Conservation (phyloP, 2,329 filamentous ascomycete genomes). For the Talaromyces sp. region DNA sequence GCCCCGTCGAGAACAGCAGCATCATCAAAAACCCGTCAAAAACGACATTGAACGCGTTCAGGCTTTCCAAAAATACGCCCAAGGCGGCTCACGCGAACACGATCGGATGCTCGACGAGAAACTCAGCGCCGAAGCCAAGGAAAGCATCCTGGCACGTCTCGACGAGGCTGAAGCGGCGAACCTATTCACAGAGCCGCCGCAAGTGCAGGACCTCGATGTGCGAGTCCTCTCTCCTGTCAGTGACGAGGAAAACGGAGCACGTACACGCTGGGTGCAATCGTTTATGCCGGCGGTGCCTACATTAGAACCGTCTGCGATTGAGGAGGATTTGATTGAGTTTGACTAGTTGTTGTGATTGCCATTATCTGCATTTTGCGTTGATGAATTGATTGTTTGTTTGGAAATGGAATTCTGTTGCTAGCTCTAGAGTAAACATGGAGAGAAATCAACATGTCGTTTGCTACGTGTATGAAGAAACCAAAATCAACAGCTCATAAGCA, state of each 20-base stretch:
- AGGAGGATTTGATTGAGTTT: background rate
- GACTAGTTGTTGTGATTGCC: background rate
- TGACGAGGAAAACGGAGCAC: background rate
- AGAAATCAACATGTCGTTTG: background rate
- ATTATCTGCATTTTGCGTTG: too few species aligned
- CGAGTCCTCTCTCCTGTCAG: background rate
- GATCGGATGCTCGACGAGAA: conserved; percentile 19
- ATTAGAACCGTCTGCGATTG: background rate
- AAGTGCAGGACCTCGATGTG: background rate
- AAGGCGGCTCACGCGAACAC: conserved; percentile 23
- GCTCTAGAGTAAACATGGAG: background rate
- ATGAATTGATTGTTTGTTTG: background rate
- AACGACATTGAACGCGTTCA: background rate
- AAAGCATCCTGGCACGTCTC: conserved; percentile 12
- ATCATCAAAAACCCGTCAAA: background rate
- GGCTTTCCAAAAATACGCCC: conserved; percentile 23
- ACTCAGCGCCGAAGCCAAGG: conserved; percentile 8
- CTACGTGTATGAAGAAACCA: background rate
- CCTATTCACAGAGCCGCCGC: conserved; percentile 13
- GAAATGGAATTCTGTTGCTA: background rate
- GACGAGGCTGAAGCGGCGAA: conserved; percentile 14
- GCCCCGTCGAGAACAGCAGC: background rate
- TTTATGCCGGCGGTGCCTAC: background rate
- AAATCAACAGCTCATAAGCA: background rate
- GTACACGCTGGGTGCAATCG: background rate